Evolutionary conservation across 108 stramenopile genomes (phyloP).

Genomic region (Cyclotella choctawhatcheeana): DNA sequence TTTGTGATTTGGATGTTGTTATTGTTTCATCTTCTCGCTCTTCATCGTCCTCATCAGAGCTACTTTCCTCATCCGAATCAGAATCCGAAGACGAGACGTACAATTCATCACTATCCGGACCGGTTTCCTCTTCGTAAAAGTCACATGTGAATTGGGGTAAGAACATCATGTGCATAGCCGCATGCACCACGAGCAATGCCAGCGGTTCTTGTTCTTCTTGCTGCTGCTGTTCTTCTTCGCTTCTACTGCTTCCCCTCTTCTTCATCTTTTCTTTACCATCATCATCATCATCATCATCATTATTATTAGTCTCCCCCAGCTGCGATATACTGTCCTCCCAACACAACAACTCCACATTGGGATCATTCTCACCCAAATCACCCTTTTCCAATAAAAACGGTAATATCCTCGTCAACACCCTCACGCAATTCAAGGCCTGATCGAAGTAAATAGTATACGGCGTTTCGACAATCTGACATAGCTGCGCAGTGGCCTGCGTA

Average conservation of each 20-base stretch:
- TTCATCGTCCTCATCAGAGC: conserved; percentile 9
- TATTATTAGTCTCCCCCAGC: background rate
- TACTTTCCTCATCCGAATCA: conserved; percentile 16
- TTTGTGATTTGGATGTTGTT: no score
- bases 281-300: conserved; percentile 1
- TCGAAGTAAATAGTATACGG: conserved; percentile 95
- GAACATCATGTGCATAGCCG: conserved; percentile 94
- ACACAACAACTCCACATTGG: conserved; percentile 82
- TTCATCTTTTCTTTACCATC: conserved; percentile 62
- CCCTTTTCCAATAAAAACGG: conserved; percentile 93
- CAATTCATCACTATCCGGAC: conserved; percentile 20
- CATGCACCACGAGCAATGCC: conserved; percentile 89
- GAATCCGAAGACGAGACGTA: conserved; percentile 15
- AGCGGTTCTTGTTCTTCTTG: conserved; percentile 91
- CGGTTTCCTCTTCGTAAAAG: conserved; percentile 81
- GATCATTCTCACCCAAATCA: conserved; percentile 80
- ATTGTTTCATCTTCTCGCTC: conserved; percentile 13
- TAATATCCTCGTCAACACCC: conserved; percentile 89
- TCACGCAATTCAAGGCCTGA: conserved; percentile 92
- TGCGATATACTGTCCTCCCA: conserved; percentile 50
- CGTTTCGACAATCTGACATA: conserved; percentile 96
- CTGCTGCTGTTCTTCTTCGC: no score
- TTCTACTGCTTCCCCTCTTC: no score
- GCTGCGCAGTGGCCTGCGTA: conserved; percentile 93
- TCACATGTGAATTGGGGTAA: conserved; percentile 93